A percentile compares a stretch with the other conserved stretches of the same genome.
Conservation (phyloP, 2,329 filamentous ascomycete genomes). For the Fusarium sp. region DNA sequence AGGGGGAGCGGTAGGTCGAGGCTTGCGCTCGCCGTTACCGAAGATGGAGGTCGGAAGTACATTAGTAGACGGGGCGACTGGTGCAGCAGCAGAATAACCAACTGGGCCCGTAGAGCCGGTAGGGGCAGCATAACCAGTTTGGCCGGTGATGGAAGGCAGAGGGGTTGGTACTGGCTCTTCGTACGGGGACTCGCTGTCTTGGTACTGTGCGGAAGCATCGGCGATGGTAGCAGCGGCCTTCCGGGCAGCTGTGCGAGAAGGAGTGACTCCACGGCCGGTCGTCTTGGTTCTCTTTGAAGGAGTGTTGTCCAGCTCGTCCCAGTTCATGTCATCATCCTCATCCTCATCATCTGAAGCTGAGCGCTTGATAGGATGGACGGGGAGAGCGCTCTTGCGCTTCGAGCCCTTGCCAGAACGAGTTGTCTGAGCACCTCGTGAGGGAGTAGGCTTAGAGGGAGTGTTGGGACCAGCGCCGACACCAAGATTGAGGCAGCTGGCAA, state of each 20-base stretch:
- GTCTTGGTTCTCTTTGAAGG: slow-evolving; percentile 52
- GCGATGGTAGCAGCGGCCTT: slow-evolving; percentile 52
- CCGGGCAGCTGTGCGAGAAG: slow-evolving; percentile 49
- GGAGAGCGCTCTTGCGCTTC: slow-evolving; percentile 41
- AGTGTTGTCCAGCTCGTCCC: slow-evolving; percentile 51
- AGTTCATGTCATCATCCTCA: slow-evolving; percentile 44
- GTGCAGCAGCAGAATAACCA: neutral
- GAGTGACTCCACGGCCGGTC: slow-evolving; percentile 40
- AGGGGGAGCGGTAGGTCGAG: neutral
- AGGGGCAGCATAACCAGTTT: neutral
- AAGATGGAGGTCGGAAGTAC: slow-evolving; percentile 35
- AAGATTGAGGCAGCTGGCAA: slow-evolving; percentile 54
- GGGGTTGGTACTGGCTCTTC: slow-evolving; percentile 29
- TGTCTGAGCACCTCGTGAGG: slow-evolving; percentile 34
- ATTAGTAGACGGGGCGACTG: neutral
- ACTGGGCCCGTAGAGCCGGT: too few species aligned
- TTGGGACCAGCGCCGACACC: slow-evolving; percentile 41
- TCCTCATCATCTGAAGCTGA: slow-evolving; percentile 44
- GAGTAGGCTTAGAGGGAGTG: slow-evolving; percentile 48
- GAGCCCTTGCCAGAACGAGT: slow-evolving; percentile 45
- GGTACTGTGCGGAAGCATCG: slow-evolving; percentile 43
- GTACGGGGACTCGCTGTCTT: slow-evolving; percentile 46
- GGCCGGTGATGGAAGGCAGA: slow-evolving; percentile 5
- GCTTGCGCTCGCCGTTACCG: slow-evolving; percentile 38
- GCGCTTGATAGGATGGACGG: slow-evolving; percentile 44